Evolutionary conservation across 2,329 filamentous ascomycete species (phyloP).

Genomic region (Bipolaris oryzae): DNA sequence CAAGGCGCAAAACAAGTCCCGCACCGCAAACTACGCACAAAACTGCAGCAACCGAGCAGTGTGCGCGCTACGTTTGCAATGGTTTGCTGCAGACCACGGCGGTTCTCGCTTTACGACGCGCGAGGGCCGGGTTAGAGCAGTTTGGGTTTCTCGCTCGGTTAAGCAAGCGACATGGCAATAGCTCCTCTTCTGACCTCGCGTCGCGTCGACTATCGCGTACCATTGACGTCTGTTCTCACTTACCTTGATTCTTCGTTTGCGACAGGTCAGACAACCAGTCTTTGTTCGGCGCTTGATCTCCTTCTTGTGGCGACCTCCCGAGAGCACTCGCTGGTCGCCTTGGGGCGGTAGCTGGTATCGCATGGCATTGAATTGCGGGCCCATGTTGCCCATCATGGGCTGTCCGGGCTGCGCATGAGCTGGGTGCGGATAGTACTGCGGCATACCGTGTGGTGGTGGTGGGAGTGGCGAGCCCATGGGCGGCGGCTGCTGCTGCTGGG

Average conservation of each 20-base stretch:
- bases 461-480: slow-evolving; percentile 61
- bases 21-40: background rate
- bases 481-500: slow-evolving; percentile 27
- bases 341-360: slow-evolving; percentile 63
- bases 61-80: background rate
- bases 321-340: slow-evolving; percentile 60
- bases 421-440: slow-evolving; percentile 57
- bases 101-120: slow-evolving; percentile 5
- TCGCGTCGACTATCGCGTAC: slow-evolving; percentile 36
- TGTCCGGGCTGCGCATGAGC: slow-evolving; percentile 51
- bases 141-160: slow-evolving; percentile 48
- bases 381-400: slow-evolving; percentile 58
- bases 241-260: slow-evolving; percentile 73
- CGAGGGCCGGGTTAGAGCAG: slow-evolving; percentile 20
- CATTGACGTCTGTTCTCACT: slow-evolving; percentile 35
- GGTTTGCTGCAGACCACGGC: slow-evolving; percentile 1
- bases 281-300: slow-evolving; percentile 79
- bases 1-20: background rate
- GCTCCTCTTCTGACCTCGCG: slow-evolving; percentile 27
- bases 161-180: slow-evolving; percentile 27
- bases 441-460: slow-evolving; percentile 59
- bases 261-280: slow-evolving; percentile 68
- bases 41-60: background rate
- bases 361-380: slow-evolving; percentile 56
- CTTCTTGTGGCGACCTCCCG: slow-evolving; percentile 69